A percentile compares a stretch with the other conserved stretches of the same genome.
Conservation (phyloP, 306 rosid genomes). For the Pachyrhizus erosus region DNA sequence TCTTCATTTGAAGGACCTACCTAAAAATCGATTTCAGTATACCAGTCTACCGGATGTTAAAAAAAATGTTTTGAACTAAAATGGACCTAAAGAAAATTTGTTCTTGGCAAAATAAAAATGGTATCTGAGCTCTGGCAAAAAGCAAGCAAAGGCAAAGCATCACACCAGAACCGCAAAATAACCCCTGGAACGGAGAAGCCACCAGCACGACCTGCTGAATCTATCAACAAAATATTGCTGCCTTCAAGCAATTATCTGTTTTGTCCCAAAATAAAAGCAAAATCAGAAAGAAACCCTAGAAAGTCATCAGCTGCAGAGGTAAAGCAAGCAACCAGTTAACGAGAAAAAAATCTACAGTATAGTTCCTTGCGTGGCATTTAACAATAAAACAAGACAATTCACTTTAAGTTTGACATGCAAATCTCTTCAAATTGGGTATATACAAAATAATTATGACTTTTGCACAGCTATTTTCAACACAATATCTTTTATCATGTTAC, state of each 20-base stretch:
- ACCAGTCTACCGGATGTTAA: slow-evolving; percentile 36
- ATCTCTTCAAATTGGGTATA: background rate
- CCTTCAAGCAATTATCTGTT: slow-evolving; percentile 48
- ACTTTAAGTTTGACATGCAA: background rate
- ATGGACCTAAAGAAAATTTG: slow-evolving; percentile 28
- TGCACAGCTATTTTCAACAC: slow-evolving; percentile 1
- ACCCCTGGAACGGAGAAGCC: slow-evolving; percentile 42
- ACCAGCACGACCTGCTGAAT: slow-evolving; percentile 41
- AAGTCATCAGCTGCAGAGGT: slow-evolving; percentile 11
- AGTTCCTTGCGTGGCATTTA: slow-evolving; percentile 16
- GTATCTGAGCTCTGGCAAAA: slow-evolving; percentile 47
- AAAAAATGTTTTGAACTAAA: slow-evolving; percentile 49
- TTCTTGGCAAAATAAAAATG: slow-evolving; percentile 33
- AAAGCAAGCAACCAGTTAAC: slow-evolving; percentile 34
- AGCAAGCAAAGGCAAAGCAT: slow-evolving; percentile 35
- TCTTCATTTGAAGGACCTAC: slow-evolving; percentile 43
- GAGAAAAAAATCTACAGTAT: background rate
- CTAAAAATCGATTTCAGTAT: slow-evolving; percentile 47
- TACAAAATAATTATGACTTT: background rate
- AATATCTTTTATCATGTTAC: background rate
- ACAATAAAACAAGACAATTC: slow-evolving; percentile 13
- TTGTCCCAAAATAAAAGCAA: slow-evolving; percentile 43
- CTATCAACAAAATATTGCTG: slow-evolving; percentile 38
- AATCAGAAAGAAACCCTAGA: slow-evolving; percentile 26
- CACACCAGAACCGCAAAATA: slow-evolving; percentile 47